Evolutionary conservation across 2,329 filamentous ascomycete species (phyloP), one percentile per base, ranked within the genome.

Genomic region (Colletotrichum sp.): DNA sequence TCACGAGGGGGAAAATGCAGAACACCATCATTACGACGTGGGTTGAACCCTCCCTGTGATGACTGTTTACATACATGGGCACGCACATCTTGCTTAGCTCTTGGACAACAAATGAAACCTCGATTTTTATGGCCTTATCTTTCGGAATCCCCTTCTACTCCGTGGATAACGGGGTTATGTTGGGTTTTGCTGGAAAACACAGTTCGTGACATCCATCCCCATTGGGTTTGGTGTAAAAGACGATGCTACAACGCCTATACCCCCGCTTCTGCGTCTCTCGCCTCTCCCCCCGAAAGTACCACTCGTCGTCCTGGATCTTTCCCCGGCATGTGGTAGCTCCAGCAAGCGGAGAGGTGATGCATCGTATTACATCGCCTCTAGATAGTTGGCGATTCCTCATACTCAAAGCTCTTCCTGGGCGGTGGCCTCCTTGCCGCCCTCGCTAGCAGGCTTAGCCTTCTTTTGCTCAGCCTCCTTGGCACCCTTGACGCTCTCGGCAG

Each of bases 401-500:
- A 10, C 38, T 80, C 81, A 86, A 70, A 85, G 79, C 80, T 86
- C 83, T 38, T 86, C 84, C 75, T 82, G 84, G 62, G 79, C 81
- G 16, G 87, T 90, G 32, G 91, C 91, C 80, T 92, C 91, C 78
- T 91, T 90, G 75, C 88, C 88, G 32, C 71, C 75, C 79, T 93
- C 91, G 79, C 91, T 93, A 3, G 90, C 92, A 38, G 92, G 92
- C 85, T 92, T 93, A 56, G 91, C 89, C 79, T 88, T 85, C 78
- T 85, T 86, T 78, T 86, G 86, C 80, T 91, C 89, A 16, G 88
- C 85, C 82, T 91, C 91, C 80, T 88, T 90, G 83, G 91, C 90
- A 75, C 91, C 91, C 76, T 91, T 91, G 72, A 90, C 87, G 81
- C 91, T 88, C 79, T 89, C 83, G 32, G 86, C 83, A 48, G 80